phyloP scores from a whole-genome alignment of 164 flowering plant species.

The Nymphaea colorata region DNA sequence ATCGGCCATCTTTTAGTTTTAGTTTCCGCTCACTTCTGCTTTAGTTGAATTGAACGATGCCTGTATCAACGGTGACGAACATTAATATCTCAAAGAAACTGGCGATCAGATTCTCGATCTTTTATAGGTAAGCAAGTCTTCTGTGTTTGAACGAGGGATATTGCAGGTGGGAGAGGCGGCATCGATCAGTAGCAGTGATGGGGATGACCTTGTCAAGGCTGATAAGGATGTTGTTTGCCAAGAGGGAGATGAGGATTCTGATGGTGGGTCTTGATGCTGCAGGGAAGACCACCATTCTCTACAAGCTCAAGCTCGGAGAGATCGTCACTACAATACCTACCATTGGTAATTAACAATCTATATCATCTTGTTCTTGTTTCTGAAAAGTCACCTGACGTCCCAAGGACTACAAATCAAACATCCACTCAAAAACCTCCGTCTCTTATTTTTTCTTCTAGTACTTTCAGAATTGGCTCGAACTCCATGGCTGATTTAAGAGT shows the following conservation, averaged over 20 bases:
- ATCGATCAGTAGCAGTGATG: slow-evolving; percentile 9
- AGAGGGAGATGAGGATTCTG: slow-evolving; percentile 25
- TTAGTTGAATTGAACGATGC: background rate
- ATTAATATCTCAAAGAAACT: no score
- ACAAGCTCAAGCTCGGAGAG: slow-evolving; percentile 46
- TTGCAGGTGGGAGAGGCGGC: no score
- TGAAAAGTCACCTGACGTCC: no score
- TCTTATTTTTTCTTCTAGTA: no score
- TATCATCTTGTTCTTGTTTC: no score
- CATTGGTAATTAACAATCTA: slow-evolving; percentile 20
- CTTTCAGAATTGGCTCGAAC: no score
- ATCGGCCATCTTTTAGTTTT: background rate
- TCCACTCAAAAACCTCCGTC: no score
- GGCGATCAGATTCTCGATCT: no score
- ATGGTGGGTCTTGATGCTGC: slow-evolving; percentile 53
- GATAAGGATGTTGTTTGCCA: slow-evolving; percentile 18
- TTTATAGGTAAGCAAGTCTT: background rate
- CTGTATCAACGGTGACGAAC: no score
- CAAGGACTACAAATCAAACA: no score
- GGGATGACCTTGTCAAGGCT: slow-evolving; percentile 21
- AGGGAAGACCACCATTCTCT: slow-evolving; percentile 46
- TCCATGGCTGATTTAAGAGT: no score
- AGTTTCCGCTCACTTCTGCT: no score
- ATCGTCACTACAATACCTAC: slow-evolving; percentile 36
- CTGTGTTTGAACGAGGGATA: background rate